Conservation (phyloP, 306 rosid genomes). For the Urtica urens region DNA sequence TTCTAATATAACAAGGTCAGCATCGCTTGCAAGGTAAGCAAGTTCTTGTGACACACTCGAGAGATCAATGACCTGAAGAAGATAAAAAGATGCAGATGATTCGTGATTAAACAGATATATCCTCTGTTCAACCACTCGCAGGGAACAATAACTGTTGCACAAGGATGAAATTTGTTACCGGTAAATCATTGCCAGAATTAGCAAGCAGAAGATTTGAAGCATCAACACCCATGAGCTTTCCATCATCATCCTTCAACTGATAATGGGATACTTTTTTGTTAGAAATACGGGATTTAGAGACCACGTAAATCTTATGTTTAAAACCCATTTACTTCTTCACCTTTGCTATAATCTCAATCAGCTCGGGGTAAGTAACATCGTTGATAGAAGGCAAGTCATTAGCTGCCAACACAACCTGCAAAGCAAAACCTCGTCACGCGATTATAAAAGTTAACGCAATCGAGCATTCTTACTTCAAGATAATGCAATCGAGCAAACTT, state of each 20-base stretch:
- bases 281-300: slow-evolving; percentile 16
- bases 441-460: no score
- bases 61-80: slow-evolving; percentile 77
- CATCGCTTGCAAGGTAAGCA: slow-evolving; percentile 75
- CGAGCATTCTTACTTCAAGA: no score
- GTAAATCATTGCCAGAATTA: slow-evolving; percentile 92
- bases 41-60: slow-evolving; percentile 73
- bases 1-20: slow-evolving; percentile 80
- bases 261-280: slow-evolving; percentile 21
- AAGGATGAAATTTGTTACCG: slow-evolving; percentile 48
- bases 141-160: background rate
- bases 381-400: slow-evolving; percentile 95
- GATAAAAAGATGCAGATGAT: slow-evolving; percentile 7
- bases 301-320: slow-evolving; percentile 3
- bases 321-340: slow-evolving; percentile 18
- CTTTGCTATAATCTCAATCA: slow-evolving; percentile 71
- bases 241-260: slow-evolving; percentile 72
- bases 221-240: slow-evolving; percentile 60
- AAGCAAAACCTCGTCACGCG: slow-evolving; percentile 9
- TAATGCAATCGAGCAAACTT: no score
- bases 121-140: slow-evolving; percentile 4
- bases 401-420: slow-evolving; percentile 94
- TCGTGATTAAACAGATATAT: slow-evolving; percentile 1
- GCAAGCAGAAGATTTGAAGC: slow-evolving; percentile 63
- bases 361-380: slow-evolving; percentile 66